These are phyloP conservation scores for Cytospora schulzeri DNA, from an alignment of 2,329 filamentous ascomycete genomes.

Conservation along the genomic window DNA sequence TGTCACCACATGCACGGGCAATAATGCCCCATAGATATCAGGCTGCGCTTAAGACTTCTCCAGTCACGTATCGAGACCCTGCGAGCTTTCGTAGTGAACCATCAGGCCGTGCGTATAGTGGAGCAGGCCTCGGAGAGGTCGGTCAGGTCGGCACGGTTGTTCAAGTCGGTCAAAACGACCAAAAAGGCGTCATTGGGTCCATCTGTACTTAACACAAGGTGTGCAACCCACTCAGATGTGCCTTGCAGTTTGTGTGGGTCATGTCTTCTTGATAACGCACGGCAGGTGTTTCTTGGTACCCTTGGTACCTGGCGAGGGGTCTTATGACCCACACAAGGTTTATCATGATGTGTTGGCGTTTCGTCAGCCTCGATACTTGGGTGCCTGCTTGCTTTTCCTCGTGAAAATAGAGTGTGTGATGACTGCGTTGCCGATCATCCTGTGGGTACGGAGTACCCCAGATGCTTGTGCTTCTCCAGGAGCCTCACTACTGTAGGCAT, in stretches of 20 bases:
- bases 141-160: background rate
- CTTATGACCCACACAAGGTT: conserved; percentile 22
- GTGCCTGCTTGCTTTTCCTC: conserved; percentile 10
- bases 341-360: conserved; percentile 16
- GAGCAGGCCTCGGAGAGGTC: background rate
- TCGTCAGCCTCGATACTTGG: conserved; percentile 10
- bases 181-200: background rate
- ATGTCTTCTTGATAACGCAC: conserved; percentile 18
- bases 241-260: conserved; percentile 25
- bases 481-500: background rate
- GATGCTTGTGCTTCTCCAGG: background rate
- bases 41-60: background rate
- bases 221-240: conserved; percentile 16
- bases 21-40: background rate
- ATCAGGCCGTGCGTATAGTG: background rate
- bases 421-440: background rate
- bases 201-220: background rate
- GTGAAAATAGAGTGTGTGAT: background rate
- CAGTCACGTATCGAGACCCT: background rate
- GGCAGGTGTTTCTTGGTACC: background rate
- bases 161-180: background rate
- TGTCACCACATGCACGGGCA: background rate
- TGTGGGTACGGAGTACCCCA: background rate
- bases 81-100: background rate
- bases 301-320: conserved; percentile 1